A percentile compares a stretch with the other conserved stretches of the same genome.
phyloP scores from a whole-genome alignment of 1,139 yeast genomes.

The Hansenula lynferdii region DNA sequence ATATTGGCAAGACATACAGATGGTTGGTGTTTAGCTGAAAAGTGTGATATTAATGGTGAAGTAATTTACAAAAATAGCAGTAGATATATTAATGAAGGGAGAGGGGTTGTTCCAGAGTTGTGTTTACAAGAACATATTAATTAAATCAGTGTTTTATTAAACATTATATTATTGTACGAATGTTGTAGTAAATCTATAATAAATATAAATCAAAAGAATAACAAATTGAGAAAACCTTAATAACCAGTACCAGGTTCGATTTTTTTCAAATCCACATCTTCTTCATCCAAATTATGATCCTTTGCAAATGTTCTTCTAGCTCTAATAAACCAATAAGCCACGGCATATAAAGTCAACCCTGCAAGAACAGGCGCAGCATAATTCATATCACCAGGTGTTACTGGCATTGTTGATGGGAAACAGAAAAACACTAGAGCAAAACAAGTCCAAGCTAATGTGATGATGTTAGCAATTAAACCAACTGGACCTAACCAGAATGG shows the following conservation, averaged over 20 bases:
- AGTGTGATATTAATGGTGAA: slow-evolving; percentile 22
- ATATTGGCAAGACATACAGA: slow-evolving; percentile 35
- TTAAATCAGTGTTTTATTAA: too few relatives aligned
- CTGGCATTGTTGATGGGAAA: slow-evolving; percentile 63
- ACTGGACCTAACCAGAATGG: slow-evolving; percentile 64
- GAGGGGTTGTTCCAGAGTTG: slow-evolving; percentile 34
- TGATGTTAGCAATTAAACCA: slow-evolving; percentile 50
- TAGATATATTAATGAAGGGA: slow-evolving; percentile 27
- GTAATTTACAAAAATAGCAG: slow-evolving; percentile 7
- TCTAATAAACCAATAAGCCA: slow-evolving; percentile 43
- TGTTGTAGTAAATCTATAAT: too few relatives aligned
- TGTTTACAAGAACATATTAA: slow-evolving; percentile 22
- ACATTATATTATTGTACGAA: too few relatives aligned
- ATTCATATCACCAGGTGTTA: slow-evolving; percentile 55
- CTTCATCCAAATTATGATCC: slow-evolving; percentile 5
- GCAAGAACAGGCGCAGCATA: slow-evolving; percentile 60
- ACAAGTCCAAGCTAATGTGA: slow-evolving; percentile 51
- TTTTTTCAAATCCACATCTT: too few relatives aligned
- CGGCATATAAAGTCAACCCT: slow-evolving; percentile 46
- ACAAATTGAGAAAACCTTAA: background rate
- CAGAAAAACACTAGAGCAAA: slow-evolving; percentile 58
- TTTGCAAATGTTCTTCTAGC: slow-evolving; percentile 7
- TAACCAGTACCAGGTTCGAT: slow-evolving; percentile 1
- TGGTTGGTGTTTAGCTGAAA: slow-evolving; percentile 39
- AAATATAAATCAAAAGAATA: too few relatives aligned